Evolutionary conservation across 2,329 filamentous ascomycete genomes (phyloP).

Genomic region (Aspergillus neotritici): DNA sequence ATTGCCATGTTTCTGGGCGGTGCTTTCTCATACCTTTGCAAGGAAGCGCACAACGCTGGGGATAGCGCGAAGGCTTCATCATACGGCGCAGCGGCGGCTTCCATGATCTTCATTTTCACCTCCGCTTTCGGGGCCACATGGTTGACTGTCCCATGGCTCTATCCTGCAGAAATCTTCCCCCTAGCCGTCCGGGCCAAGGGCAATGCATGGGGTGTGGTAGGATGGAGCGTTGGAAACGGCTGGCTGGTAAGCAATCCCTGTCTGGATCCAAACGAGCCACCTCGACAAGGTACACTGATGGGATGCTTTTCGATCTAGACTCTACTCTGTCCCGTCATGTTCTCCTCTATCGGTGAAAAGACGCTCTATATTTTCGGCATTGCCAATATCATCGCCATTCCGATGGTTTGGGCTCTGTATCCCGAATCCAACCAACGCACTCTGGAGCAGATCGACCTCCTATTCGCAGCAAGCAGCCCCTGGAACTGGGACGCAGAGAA

Average conservation of each 20-base stretch:
- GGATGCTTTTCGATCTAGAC: slow-evolving; percentile 4
- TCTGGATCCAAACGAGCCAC: too few relatives aligned
- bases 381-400: slow-evolving; percentile 56
- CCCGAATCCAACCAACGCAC: slow-evolving; percentile 16
- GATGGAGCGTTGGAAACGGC: slow-evolving; percentile 66
- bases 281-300: too few relatives aligned
- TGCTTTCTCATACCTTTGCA: slow-evolving; percentile 49
- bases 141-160: slow-evolving; percentile 55
- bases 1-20: slow-evolving; percentile 60
- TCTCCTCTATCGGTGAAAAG: slow-evolving; percentile 58
- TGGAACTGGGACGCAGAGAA: slow-evolving; percentile 16
- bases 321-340: slow-evolving; percentile 50
- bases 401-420: slow-evolving; percentile 49
- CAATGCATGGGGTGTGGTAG: slow-evolving; percentile 66
- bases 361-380: slow-evolving; percentile 65
- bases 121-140: slow-evolving; percentile 57
- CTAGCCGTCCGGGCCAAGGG: slow-evolving; percentile 62
- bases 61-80: slow-evolving; percentile 37
- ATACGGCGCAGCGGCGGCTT: slow-evolving; percentile 57
- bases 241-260: slow-evolving; percentile 7
- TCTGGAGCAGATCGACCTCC: slow-evolving; percentile 20
- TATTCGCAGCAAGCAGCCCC: slow-evolving; percentile 15
- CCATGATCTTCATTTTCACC: slow-evolving; percentile 62
- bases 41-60: slow-evolving; percentile 40
- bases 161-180: slow-evolving; percentile 65